Base-by-base conservation (phyloP, 169 alveolate species). In the Plasmodium sp. region DNA sequence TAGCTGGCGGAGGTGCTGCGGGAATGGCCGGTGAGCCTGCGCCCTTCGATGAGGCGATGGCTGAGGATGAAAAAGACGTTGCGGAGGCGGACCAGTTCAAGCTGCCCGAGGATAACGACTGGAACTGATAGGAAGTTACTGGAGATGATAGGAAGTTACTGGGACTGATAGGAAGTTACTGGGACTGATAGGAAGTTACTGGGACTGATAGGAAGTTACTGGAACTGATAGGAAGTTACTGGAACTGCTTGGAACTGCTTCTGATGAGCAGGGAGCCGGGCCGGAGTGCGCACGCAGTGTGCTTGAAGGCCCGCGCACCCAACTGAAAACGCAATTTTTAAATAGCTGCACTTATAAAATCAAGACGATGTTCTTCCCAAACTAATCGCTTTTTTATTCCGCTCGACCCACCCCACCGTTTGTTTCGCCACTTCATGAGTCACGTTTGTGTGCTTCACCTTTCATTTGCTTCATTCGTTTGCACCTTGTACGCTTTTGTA, bases 101-200 rank as follows among this genome's bases (percentile, higher is more conserved):
- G 83, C 62, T 90, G 81, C 94, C 94, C 27, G 94, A 90, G 83
- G 94, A 90, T 43, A 79, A 90, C 34, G 94, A 90, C 12, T 90
- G 94, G 94, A 90, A 90, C 72, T 90, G 41, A 36, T 36, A 3
- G 41, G 27, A 22, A 22, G 27, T 22, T 22, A 90, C 12, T 90
- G 94, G 94, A 80, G 80, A 45, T 90, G 41, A 36, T 36, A 3
- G 41, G 27, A 22, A 22, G 27, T 22, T 22, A 90, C 12, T 90
- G 94, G 94, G 80, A 80, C 45, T 90, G 41, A 36, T 36, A 3
- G 41, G 27, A 22, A 22, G 27, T 22, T 22, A 90, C 12, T 90
- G 94, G 94, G 81, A 80, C 72, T 90, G 41, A 36, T 36, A 3
- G 41, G 27, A 22, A 22, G 27, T 22, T 22, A 90, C 12, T 90